Conservation (phyloP, 805 yeast genomes). For the Kurtzmaniella cleridarum region DNA sequence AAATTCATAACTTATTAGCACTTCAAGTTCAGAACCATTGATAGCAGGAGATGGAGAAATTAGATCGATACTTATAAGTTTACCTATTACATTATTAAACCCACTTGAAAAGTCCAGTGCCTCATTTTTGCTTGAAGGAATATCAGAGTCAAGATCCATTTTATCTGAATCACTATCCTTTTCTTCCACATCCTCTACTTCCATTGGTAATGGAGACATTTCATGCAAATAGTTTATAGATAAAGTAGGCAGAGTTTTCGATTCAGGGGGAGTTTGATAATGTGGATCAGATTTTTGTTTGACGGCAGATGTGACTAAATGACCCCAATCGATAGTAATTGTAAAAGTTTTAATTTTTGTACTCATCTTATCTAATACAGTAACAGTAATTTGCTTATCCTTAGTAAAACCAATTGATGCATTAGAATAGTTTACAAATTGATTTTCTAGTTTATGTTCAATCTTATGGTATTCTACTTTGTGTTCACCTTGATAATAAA, state of each 20-base stretch:
- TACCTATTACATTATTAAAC: slow-evolving; percentile 5
- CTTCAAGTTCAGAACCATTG: slow-evolving; percentile 38
- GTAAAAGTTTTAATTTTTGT: slow-evolving; percentile 36
- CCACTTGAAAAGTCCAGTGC: not conserved
- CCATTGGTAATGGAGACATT: slow-evolving; percentile 15
- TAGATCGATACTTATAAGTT: slow-evolving; percentile 30
- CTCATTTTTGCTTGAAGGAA: not conserved
- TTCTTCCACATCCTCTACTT: slow-evolving; percentile 10
- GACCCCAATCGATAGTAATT: slow-evolving; percentile 53
- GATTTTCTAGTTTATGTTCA: slow-evolving; percentile 16
- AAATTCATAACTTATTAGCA: slow-evolving; percentile 37
- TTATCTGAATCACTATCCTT: slow-evolving; percentile 12
- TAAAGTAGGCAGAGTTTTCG: slow-evolving; percentile 37
- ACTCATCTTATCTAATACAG: slow-evolving; percentile 33
- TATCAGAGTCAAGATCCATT: slow-evolving; percentile 2
- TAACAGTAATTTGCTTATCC: slow-evolving; percentile 42
- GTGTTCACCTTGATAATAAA: slow-evolving; percentile 63
- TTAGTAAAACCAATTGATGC: slow-evolving; percentile 51
- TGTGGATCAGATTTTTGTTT: slow-evolving; percentile 43
- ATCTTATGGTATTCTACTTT: slow-evolving; percentile 50
- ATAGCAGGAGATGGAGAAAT: slow-evolving; percentile 40
- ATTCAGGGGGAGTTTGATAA: slow-evolving; percentile 44
- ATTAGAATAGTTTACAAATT: slow-evolving; percentile 14
- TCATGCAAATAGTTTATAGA: slow-evolving; percentile 27
- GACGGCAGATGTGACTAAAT: slow-evolving; percentile 41